These are phyloP conservation scores for Fonsecaea pedrosoi DNA, from an alignment of 2,329 filamentous ascomycete genomes.

Conservation along the genomic window DNA sequence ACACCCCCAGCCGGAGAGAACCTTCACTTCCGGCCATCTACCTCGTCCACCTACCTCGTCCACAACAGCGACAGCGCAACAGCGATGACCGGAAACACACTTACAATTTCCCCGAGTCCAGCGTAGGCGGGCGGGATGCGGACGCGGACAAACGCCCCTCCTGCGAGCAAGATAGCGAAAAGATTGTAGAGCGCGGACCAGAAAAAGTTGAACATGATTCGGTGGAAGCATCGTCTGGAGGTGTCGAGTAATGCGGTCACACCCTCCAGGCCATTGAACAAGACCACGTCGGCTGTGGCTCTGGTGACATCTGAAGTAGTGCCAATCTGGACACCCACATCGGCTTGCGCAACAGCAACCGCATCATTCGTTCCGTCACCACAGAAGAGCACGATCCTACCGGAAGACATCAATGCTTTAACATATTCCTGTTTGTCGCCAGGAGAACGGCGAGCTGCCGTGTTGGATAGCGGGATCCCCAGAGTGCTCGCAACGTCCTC, in stretches of 20 bases:
- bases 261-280: conserved; percentile 66
- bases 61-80: conserved; percentile 57
- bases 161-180: conserved; percentile 70
- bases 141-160: conserved; percentile 67
- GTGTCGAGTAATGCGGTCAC: conserved; percentile 66
- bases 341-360: conserved; percentile 72
- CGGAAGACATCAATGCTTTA: conserved; percentile 43
- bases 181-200: conserved; percentile 76
- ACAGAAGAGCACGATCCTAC: conserved; percentile 66
- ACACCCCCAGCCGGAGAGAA: no score
- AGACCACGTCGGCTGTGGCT: conserved; percentile 71
- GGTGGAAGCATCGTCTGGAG: conserved; percentile 50
- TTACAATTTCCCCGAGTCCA: conserved; percentile 74
- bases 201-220: conserved; percentile 70
- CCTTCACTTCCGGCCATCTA: background rate
- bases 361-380: conserved; percentile 84
- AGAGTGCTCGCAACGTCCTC: conserved; percentile 53
- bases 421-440: conserved; percentile 63
- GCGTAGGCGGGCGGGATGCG: conserved; percentile 69
- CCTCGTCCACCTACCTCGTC: conserved; percentile 40
- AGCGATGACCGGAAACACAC: conserved; percentile 72
- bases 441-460: conserved; percentile 58
- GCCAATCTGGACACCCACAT: conserved; percentile 73
- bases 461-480: conserved; percentile 49
- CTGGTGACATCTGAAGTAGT: conserved; percentile 70